These are phyloP conservation scores for Colletotrichum musicola DNA, from an alignment of 2,329 filamentous ascomycete species.

Conservation along the genomic window DNA sequence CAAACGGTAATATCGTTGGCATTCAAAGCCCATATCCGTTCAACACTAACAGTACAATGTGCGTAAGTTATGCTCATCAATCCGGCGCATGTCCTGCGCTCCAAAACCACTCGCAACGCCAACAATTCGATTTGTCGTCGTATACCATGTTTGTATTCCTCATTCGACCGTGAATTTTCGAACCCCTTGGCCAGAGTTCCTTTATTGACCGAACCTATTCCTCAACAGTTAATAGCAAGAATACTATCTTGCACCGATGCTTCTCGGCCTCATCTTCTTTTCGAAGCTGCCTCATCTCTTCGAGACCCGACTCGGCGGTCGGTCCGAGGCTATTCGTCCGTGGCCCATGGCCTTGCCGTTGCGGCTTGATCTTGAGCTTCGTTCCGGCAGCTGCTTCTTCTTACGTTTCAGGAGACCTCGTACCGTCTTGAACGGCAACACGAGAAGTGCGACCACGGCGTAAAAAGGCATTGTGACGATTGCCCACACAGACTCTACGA, in stretches of 20 bases:
- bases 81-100: conserved; percentile 1
- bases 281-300: conserved; percentile 28
- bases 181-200: background rate
- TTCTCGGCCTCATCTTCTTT: background rate
- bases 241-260: conserved; percentile 2
- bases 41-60: conserved; percentile 20
- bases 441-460: conserved; percentile 52
- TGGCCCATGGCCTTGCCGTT: conserved; percentile 44
- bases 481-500: conserved; percentile 51
- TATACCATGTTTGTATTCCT: background rate
- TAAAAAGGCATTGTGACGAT: conserved; percentile 58
- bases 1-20: background rate
- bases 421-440: conserved; percentile 58
- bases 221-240: background rate
- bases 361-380: conserved; percentile 42
- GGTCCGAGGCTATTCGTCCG: conserved; percentile 51
- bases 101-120: conserved; percentile 5
- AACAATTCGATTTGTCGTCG: conserved; percentile 1
- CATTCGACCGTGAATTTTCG: background rate
- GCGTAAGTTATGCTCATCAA: conserved; percentile 13
- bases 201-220: background rate
- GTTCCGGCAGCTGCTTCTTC: conserved; percentile 45
- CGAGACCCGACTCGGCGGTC: conserved; percentile 49
- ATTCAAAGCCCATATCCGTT: background rate
- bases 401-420: conserved; percentile 50